Evolutionary conservation across 495 filamentous ascomycete genomes (phyloP).

Genomic region (Acidiella bohemica): DNA sequence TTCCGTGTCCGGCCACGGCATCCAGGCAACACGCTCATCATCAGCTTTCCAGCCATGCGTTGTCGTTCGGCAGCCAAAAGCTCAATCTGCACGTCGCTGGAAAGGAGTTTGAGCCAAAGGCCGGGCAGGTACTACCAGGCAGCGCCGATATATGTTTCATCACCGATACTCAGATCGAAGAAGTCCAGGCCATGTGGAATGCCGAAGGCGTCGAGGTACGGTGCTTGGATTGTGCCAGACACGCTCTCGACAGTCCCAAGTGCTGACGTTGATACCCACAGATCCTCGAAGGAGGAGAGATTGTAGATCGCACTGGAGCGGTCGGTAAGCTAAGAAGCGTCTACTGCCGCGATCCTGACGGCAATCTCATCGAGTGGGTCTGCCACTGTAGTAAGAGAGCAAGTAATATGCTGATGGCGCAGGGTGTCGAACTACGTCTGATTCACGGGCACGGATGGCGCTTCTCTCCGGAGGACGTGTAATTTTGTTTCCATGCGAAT

Average conservation of each 20-base stretch:
- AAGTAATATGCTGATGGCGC: not conserved
- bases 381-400: not conserved
- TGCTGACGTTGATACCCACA: too few relatives aligned
- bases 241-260: too few relatives aligned
- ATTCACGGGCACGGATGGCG: not conserved
- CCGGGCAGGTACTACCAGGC: slow-evolving; percentile 34
- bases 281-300: slow-evolving; percentile 31
- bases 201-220: slow-evolving; percentile 31
- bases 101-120: slow-evolving; percentile 43
- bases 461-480: slow-evolving; percentile 19
- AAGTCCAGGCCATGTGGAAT: slow-evolving; percentile 26
- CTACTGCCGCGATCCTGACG: slow-evolving; percentile 43
- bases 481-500: slow-evolving; percentile 46
- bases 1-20: too few relatives aligned
- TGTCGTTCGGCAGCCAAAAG: slow-evolving; percentile 40
- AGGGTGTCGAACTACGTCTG: slow-evolving; percentile 19
- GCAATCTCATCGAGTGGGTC: slow-evolving; percentile 45
- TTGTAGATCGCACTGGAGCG: slow-evolving; percentile 40
- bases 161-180: slow-evolving; percentile 32
- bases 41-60: slow-evolving; percentile 30
- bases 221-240: too few relatives aligned
- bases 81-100: slow-evolving; percentile 42
- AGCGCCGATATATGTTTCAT: slow-evolving; percentile 44
- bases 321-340: slow-evolving; percentile 38
- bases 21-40: too few relatives aligned